These are phyloP conservation scores for Lasiodiplodia citricola DNA, from an alignment of 2,329 filamentous ascomycete species.

Conservation along the genomic window DNA sequence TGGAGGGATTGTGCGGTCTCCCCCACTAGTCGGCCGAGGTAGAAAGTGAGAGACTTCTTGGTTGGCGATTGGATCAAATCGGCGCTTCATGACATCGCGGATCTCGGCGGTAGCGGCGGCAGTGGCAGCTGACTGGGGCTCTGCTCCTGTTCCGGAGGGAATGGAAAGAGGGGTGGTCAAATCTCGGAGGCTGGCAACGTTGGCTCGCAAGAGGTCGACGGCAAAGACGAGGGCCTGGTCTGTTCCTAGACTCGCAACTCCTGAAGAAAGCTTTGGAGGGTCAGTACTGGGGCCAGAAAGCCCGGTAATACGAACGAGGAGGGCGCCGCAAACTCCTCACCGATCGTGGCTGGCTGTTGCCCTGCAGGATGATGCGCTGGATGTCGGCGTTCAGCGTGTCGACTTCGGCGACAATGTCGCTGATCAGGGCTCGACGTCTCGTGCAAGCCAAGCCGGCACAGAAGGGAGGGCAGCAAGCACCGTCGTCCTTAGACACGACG, in stretches of 20 bases:
- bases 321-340: constrained; percentile 14
- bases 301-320: neutral
- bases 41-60: neutral
- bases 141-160: neutral
- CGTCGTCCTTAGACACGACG: neutral
- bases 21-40: constrained; percentile 9
- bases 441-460: constrained; percentile 15
- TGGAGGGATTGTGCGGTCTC: constrained; percentile 12
- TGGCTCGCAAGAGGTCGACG: constrained; percentile 16
- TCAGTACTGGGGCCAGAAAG: neutral
- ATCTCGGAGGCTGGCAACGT: constrained; percentile 15
- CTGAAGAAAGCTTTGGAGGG: constrained; percentile 14
- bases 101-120: constrained; percentile 19
- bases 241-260: constrained; percentile 5
- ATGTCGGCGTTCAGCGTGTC: constrained; percentile 12
- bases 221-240: constrained; percentile 21
- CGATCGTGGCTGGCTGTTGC: constrained; percentile 16
- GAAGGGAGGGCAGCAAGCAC: constrained; percentile 7
- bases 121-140: neutral
- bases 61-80: constrained; percentile 3
- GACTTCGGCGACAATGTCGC: constrained; percentile 21
- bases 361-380: constrained; percentile 3
- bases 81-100: constrained; percentile 20
- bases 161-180: neutral
- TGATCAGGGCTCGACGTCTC: constrained; percentile 18